phyloP scores from a whole-genome alignment of 2,329 filamentous ascomycete genomes.

The Aspergillus felis region DNA sequence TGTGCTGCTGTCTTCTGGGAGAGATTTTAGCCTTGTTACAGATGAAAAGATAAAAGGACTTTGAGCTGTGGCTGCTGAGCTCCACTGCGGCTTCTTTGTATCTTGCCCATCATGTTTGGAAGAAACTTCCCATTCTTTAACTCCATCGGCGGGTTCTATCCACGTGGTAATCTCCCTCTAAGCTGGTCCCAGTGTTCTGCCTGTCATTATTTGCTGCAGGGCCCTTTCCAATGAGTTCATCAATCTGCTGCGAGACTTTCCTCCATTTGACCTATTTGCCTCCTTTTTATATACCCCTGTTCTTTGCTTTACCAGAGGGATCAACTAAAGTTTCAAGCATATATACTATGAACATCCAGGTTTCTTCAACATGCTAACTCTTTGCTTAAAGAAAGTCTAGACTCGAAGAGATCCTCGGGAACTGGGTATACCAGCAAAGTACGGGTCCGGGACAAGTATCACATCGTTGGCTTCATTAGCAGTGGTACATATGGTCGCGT shows the following conservation, averaged over 20 bases:
- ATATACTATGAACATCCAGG: background rate
- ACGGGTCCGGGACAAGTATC: slow-evolving; percentile 86
- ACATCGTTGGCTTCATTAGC: slow-evolving; percentile 96
- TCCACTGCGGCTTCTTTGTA: slow-evolving; percentile 9
- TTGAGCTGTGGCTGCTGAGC: slow-evolving; percentile 3
- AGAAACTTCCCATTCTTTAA: slow-evolving; percentile 37
- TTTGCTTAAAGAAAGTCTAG: slow-evolving; percentile 29
- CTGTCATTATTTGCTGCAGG: background rate
- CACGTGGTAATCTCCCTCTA: slow-evolving; percentile 34
- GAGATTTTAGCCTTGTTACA: slow-evolving; percentile 1
- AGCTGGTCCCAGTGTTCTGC: background rate
- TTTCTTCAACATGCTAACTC: slow-evolving; percentile 20
- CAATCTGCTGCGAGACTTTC: slow-evolving; percentile 12
- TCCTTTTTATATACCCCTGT: slow-evolving; percentile 8
- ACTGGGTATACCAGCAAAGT: slow-evolving; percentile 66
- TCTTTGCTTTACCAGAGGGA: background rate
- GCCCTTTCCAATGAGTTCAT: background rate
- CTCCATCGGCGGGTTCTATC: slow-evolving; percentile 36
- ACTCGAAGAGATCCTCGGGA: slow-evolving; percentile 41
- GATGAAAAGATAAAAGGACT: slow-evolving; percentile 1
- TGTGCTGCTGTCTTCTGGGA: slow-evolving; percentile 9
- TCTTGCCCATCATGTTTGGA: slow-evolving; percentile 35
- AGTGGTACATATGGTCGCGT: slow-evolving; percentile 97
- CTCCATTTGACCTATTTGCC: slow-evolving; percentile 15
- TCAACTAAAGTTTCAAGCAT: background rate